Conservation (phyloP, 192 early-diverging fungal species). For the Funneliformis mosseae region DNA sequence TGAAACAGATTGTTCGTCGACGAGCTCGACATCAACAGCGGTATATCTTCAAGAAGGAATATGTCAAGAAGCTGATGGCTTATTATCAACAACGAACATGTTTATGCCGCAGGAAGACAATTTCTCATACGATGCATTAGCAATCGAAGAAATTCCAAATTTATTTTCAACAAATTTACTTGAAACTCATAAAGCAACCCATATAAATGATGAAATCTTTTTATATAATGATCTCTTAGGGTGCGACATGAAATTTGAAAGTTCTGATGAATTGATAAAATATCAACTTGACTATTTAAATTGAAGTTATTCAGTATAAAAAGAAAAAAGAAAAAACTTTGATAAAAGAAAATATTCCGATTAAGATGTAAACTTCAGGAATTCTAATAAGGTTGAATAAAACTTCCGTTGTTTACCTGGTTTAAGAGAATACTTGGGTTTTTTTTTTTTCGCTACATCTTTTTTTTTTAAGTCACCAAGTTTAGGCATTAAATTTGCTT, state of each 20-base stretch:
- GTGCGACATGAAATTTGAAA: background rate
- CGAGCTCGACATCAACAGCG: no score
- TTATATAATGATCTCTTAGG: background rate
- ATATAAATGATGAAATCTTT: background rate
- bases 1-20: background rate
- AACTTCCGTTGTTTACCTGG: no score
- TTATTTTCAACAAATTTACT: no score
- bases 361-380: no score
- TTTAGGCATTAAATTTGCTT: no score
- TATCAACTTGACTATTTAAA: background rate
- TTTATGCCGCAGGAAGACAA: background rate
- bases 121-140: background rate
- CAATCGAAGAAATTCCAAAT: no score
- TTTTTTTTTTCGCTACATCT: no score
- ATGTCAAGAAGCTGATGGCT: background rate
- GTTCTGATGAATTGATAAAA: background rate
- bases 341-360: no score
- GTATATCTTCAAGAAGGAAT: background rate
- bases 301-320: background rate
- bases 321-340: no score
- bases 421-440: no score
- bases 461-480: no score
- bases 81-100: background rate
- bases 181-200: background rate
- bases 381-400: no score